Evolutionary conservation across 805 yeast genomes (phyloP), one percentile per base, ranked within the genome.

Genomic region (Debaryomyces castellii): DNA sequence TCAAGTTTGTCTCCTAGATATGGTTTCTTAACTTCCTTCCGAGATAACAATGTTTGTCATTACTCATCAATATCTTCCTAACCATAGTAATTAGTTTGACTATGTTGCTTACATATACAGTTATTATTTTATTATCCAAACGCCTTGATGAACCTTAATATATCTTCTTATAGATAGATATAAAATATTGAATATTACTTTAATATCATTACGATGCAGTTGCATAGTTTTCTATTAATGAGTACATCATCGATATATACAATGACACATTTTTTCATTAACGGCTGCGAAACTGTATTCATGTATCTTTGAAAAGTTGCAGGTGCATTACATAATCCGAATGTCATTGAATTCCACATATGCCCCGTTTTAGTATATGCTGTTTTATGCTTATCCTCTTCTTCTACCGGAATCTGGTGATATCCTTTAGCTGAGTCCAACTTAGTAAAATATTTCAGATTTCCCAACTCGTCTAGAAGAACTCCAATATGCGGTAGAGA

Each of bases 301-400:
- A 46, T 46, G 8, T 21, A 21, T 14, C 38, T 12, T 41, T 59
- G 63, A 37, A 62, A 60, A 3, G 54, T 44, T 1, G 59, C 55
- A 64, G n/a, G 64, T 1, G 61, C 64, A 42, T 54, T 58, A 10
- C 48, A 25, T 35, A 56, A 40, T 1, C 64, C 66, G 42, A 60
- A 58, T 0, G 62, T 63, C 60, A 60, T 55, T 5, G 53, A 62
- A 1, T 24, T 40, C 46, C 50, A 61, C 35, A 58, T 51, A 40
- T 41, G 56, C 5, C n/a, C 5, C 2, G 21, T 46, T 0, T 59
- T 50, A 7, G 20, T 22, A 35, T 60, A 60, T 17, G 64, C 57
- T 7, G 61, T 59, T 28, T 58, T 53, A n/a, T 30, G 33, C 1
- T 18, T 24, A 43, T 47, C 45, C 6, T 33, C 14, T 12, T 30